These are phyloP conservation scores for Choiromyces venosus DNA, from an alignment of 495 filamentous ascomycete species.

Conservation along the genomic window DNA sequence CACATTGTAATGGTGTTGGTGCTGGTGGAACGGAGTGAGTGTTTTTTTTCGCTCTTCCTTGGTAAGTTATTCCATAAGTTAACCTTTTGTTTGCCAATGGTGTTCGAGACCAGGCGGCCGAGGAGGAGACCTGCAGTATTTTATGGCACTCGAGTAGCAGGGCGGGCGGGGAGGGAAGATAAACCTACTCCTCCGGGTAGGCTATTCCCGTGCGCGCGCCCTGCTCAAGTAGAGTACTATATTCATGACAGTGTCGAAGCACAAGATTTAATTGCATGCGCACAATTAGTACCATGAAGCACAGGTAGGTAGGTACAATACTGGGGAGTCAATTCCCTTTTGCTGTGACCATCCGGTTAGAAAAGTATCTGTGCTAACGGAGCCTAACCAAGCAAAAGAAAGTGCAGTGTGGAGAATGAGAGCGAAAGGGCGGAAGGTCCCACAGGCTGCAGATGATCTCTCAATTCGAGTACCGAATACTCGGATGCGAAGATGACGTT, in stretches of 20 bases:
- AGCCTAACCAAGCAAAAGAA: not conserved
- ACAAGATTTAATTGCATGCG: not conserved
- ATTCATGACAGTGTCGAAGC: not conserved
- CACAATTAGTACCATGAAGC: not conserved
- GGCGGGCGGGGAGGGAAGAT: not conserved
- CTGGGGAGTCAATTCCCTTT: not conserved
- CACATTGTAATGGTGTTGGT: not conserved
- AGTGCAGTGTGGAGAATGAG: not conserved
- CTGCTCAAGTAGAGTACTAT: not conserved
- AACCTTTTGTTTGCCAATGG: not conserved
- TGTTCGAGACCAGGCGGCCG: not conserved
- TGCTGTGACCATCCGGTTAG: not conserved
- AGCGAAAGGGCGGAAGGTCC: not conserved
- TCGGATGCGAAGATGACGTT: not conserved
- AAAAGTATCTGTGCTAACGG: not conserved
- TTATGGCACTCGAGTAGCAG: not conserved
- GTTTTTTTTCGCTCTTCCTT: not conserved
- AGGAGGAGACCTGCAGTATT: not conserved
- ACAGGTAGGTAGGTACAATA: not conserved
- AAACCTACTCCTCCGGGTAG: not conserved
- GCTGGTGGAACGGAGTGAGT: not conserved
- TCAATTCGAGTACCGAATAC: not conserved
- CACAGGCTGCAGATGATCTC: conserved; percentile 1
- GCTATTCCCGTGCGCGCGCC: not conserved
- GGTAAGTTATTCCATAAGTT: not conserved